Conservation (phyloP, 768 basidiomycete genomes). For the Coprinellus micaceus region DNA sequence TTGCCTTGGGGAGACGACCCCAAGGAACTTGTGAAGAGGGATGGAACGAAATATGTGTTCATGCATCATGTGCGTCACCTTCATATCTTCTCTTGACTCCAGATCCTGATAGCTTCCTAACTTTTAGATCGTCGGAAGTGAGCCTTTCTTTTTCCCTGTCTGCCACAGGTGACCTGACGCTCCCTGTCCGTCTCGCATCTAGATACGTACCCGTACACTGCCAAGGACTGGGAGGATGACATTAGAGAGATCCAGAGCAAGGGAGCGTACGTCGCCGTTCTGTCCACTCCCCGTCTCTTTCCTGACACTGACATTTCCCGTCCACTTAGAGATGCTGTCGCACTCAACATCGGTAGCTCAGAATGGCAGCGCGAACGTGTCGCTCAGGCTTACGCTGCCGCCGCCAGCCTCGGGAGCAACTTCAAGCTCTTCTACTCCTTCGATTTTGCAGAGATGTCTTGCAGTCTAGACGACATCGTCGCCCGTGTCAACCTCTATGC, state of each 20-base stretch:
- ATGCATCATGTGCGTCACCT: conserved; percentile 44
- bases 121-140: conserved; percentile 45
- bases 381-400: conserved; percentile 49
- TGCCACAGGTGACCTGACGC: no score
- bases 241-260: conserved; percentile 37
- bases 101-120: neutral
- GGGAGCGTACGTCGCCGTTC: conserved; percentile 21
- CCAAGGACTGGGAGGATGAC: conserved; percentile 39
- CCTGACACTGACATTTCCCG: conserved; percentile 14
- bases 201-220: conserved; percentile 46
- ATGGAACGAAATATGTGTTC: conserved; percentile 46
- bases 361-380: conserved; percentile 49
- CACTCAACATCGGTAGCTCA: conserved; percentile 58
- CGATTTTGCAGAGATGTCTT: conserved; percentile 52
- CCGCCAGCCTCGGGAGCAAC: conserved; percentile 32
- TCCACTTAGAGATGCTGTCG: conserved; percentile 50
- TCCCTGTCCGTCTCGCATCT: neutral
- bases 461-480: conserved; percentile 40
- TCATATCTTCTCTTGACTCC: neutral
- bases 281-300: conserved; percentile 27
- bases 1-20: conserved; percentile 12
- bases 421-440: conserved; percentile 59
- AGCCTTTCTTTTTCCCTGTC: no score
- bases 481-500: conserved; percentile 44
- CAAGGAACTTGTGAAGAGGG: conserved; percentile 32